A percentile compares a stretch with the other conserved stretches of the same genome.
These are phyloP conservation scores for Melaleuca quinquenervia DNA, from an alignment of 345 rosid genomes.

Conservation along the genomic window DNA sequence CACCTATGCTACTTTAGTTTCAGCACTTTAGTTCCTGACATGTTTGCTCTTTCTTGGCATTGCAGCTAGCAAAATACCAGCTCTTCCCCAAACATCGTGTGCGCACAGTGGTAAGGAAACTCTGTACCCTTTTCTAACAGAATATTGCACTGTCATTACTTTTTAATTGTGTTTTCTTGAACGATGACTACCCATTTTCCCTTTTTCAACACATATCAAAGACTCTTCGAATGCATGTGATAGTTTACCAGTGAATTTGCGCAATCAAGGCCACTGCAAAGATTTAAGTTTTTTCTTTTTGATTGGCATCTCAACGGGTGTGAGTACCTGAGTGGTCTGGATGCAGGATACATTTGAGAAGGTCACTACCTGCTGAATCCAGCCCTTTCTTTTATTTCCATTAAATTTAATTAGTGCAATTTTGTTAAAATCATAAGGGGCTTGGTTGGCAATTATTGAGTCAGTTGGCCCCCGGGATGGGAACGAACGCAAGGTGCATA, in stretches of 20 bases:
- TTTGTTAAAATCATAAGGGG: background rate
- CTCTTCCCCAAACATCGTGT: conserved; percentile 42
- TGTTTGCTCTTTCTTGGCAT: background rate
- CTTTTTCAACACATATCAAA: background rate
- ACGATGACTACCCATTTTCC: background rate
- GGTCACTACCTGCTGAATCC: background rate
- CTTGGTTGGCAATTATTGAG: background rate
- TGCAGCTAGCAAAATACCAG: conserved; percentile 45
- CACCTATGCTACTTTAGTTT: background rate
- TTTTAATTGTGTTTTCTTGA: background rate
- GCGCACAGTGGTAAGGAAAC: conserved; percentile 23
- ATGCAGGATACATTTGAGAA: background rate
- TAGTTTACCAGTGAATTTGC: background rate
- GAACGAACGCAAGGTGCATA: background rate
- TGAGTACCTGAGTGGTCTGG: background rate
- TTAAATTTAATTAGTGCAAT: background rate
- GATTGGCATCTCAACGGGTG: background rate
- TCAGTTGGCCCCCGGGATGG: background rate
- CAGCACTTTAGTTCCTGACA: background rate
- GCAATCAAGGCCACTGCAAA: background rate
- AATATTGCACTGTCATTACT: background rate
- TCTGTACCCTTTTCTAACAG: background rate
- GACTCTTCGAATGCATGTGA: background rate
- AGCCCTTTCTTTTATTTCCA: background rate
- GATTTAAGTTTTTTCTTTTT: background rate